Evolutionary conservation across 257 asterid genomes (phyloP).

Genomic region (Thymus quinquecostatus): DNA sequence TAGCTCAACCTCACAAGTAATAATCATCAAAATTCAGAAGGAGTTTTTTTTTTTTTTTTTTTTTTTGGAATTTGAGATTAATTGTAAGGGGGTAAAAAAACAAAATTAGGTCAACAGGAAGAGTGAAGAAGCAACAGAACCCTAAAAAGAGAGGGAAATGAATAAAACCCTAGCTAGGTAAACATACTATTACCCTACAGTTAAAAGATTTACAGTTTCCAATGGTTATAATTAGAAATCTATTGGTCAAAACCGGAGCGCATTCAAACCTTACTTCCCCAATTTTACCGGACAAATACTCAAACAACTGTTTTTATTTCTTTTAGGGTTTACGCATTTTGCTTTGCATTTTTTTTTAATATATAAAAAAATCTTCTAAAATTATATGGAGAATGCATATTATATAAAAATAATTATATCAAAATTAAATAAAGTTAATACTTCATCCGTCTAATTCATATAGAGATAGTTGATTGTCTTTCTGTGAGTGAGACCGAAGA

Average conservation of each 20-base stretch:
- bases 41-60: too few species aligned
- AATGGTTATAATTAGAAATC: conserved; percentile 9
- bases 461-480: too few species aligned
- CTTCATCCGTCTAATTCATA: too few species aligned
- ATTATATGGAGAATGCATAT: too few species aligned
- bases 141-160: conserved; percentile 19
- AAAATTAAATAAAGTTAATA: too few species aligned
- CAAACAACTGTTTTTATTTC: not conserved
- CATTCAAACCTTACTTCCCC: conserved; percentile 17
- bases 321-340: conserved; percentile 15
- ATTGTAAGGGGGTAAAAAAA: not conserved
- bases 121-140: conserved; percentile 18
- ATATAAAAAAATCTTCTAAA: too few species aligned
- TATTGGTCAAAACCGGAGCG: conserved; percentile 19
- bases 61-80: too few species aligned
- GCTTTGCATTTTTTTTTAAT: too few species aligned
- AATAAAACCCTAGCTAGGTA: conserved; percentile 26
- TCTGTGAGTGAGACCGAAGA: too few species aligned
- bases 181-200: conserved; percentile 22
- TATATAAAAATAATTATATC: too few species aligned
- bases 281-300: not conserved
- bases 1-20: too few species aligned
- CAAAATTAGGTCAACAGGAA: conserved; percentile 31
- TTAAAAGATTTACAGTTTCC: conserved; percentile 16
- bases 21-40: too few species aligned